A percentile compares a stretch with the other conserved stretches of the same genome.
These are phyloP conservation scores for Penicillium occitanis DNA, from an alignment of 2,329 filamentous ascomycete genomes.

Conservation along the genomic window DNA sequence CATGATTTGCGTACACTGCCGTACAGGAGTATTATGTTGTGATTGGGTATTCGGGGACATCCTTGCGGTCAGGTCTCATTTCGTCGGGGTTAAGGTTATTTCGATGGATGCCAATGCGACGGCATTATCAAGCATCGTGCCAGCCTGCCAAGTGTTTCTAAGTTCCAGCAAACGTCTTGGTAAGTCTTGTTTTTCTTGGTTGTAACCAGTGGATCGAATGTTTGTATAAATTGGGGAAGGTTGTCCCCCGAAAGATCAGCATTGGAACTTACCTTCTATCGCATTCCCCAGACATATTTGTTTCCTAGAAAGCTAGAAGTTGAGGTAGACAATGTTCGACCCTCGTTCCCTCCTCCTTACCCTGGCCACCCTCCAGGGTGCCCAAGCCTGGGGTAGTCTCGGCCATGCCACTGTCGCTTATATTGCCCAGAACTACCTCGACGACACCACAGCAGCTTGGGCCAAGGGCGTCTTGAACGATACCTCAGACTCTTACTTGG, in stretches of 20 bases:
- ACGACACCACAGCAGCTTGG: slow-evolving; percentile 45
- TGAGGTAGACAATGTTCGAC: neutral
- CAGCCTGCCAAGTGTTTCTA: neutral
- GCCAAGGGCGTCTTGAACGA: slow-evolving; percentile 47
- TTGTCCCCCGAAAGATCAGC: neutral
- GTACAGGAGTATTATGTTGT: neutral
- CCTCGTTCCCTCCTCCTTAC: neutral
- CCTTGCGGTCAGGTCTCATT: neutral
- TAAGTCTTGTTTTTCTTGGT: slow-evolving; percentile 2
- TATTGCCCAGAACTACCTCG: slow-evolving; percentile 53
- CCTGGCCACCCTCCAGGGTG: slow-evolving; percentile 20
- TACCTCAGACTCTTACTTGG: slow-evolving; percentile 48
- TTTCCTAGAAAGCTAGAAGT: neutral
- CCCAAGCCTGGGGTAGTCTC: slow-evolving; percentile 52
- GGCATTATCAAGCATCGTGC: slow-evolving; percentile 11
- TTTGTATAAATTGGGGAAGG: neutral
- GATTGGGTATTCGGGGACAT: neutral
- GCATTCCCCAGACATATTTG: neutral
- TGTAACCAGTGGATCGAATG: neutral
- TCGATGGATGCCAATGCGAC: slow-evolving; percentile 3
- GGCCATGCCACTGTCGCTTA: slow-evolving; percentile 58
- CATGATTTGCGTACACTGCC: neutral
- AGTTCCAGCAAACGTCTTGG: neutral
- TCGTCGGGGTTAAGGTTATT: slow-evolving; percentile 5
- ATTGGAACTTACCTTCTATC: neutral